A percentile compares a stretch with the other conserved stretches of the same genome.
Evolutionary conservation across 805 yeast species (phyloP).

Genomic region (Debaryomyces castellii): DNA sequence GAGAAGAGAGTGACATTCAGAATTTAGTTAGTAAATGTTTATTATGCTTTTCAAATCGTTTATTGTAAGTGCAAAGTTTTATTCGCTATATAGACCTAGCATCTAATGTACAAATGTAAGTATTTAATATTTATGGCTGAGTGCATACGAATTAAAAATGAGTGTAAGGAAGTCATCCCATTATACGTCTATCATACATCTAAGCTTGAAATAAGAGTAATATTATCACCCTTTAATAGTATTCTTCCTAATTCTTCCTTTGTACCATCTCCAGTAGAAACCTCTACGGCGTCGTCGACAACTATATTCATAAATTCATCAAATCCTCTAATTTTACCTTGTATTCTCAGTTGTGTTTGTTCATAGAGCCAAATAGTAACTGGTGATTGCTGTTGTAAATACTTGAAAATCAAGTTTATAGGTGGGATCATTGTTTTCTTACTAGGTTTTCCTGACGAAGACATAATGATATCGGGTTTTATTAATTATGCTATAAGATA

Average conservation of each 20-base stretch:
- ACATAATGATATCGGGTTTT: constrained; percentile 6
- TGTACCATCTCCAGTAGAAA: constrained; percentile 51
- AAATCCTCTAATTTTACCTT: constrained; percentile 86
- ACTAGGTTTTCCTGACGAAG: constrained; percentile 6
- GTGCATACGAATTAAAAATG: not conserved
- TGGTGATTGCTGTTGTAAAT: constrained; percentile 73
- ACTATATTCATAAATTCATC: constrained; percentile 95
- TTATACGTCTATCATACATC: constrained; percentile 20
- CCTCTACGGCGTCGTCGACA: constrained; percentile 62
- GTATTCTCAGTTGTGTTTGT: constrained; percentile 72
- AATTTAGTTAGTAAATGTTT: not conserved
- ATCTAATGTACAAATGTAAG: not conserved
- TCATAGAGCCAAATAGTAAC: constrained; percentile 91
- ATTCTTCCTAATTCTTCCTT: constrained; percentile 67
- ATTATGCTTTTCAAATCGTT: not conserved
- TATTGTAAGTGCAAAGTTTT: not conserved
- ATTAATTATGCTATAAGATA: not conserved
- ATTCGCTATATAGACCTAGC: constrained; percentile 1
- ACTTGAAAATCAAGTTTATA: constrained; percentile 84
- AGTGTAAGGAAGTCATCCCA: not conserved
- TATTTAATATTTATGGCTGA: not conserved
- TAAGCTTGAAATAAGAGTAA: constrained; percentile 61
- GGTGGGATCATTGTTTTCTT: constrained; percentile 71
- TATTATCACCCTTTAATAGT: constrained; percentile 89
- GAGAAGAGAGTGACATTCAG: not conserved